A percentile compares a stretch with the other conserved stretches of the same genome.
phyloP scores from a whole-genome alignment of 208 protist species.

The Phytomonas francai region DNA sequence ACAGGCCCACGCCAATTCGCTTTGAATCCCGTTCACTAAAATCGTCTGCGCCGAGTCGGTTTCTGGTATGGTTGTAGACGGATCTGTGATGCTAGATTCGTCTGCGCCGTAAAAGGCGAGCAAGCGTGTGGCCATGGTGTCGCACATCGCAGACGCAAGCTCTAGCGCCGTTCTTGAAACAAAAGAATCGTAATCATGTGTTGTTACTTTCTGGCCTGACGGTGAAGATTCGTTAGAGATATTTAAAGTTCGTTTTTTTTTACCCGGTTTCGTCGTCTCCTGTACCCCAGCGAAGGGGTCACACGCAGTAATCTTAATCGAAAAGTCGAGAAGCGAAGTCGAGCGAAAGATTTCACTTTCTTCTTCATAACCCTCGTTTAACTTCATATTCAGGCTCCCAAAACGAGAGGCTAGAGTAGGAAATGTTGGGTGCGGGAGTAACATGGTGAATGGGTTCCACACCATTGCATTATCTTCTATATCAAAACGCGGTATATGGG shows the following conservation, averaged over 20 bases:
- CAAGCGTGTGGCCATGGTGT: constrained; percentile 38
- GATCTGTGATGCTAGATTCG: constrained; percentile 7
- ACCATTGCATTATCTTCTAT: not conserved
- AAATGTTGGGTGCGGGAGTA: not conserved
- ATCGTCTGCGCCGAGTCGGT: not conserved
- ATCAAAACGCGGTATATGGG: not conserved
- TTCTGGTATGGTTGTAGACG: not conserved
- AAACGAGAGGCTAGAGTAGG: not conserved
- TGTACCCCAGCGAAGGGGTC: not conserved
- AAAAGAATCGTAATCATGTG: not conserved
- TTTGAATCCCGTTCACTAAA: constrained; percentile 55
- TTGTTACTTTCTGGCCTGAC: not conserved
- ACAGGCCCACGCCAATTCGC: constrained; percentile 57
- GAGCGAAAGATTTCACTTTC: not conserved
- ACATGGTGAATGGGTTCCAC: not conserved
- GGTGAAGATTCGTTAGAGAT: not conserved
- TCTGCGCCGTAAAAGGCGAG: constrained; percentile 47
- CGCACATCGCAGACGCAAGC: constrained; percentile 27
- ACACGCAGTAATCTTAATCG: not conserved
- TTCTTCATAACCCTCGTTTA: not conserved
- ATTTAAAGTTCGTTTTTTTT: not conserved
- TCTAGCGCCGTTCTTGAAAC: not conserved
- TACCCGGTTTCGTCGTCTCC: not conserved
- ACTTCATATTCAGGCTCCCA: not conserved
- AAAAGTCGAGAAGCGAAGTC: not conserved